These are phyloP conservation scores for Crithidia sp. DNA, from an alignment of 208 protist species.

Conservation along the genomic window DNA sequence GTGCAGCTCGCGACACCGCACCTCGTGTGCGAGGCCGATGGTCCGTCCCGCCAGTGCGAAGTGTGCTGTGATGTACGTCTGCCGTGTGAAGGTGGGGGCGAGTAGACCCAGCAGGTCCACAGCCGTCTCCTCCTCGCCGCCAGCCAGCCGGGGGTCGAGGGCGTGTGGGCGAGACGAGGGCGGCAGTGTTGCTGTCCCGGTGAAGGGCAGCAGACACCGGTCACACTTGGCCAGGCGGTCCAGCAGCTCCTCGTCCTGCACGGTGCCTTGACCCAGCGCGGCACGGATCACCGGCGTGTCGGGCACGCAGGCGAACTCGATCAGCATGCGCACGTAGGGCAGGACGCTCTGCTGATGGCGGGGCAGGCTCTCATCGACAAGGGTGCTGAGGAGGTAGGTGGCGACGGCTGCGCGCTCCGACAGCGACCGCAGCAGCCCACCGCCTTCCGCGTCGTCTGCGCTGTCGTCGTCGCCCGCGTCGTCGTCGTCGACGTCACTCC, in stretches of 20 bases:
- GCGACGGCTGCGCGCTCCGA: slow-evolving; percentile 57
- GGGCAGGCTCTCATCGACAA: slow-evolving; percentile 47
- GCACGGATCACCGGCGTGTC: slow-evolving; percentile 47
- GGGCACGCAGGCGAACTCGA: slow-evolving; percentile 74
- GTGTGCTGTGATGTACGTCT: slow-evolving; percentile 79
- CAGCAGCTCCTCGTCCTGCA: slow-evolving; percentile 34
- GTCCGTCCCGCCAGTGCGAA: slow-evolving; percentile 51
- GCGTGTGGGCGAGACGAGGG: not conserved
- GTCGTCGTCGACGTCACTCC: not conserved
- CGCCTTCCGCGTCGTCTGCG: not conserved
- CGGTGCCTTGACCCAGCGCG: slow-evolving; percentile 27
- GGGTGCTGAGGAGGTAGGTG: slow-evolving; percentile 58
- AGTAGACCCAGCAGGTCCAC: slow-evolving; percentile 35
- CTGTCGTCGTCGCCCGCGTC: not conserved
- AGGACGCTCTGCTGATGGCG: slow-evolving; percentile 60
- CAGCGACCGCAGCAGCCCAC: slow-evolving; percentile 34
- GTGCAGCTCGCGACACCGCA: slow-evolving; percentile 52
- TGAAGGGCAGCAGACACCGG: slow-evolving; percentile 5
- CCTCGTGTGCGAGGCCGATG: slow-evolving; percentile 49
- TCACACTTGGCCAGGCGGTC: slow-evolving; percentile 16
- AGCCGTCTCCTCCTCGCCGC: not conserved
- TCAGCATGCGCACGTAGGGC: slow-evolving; percentile 63
- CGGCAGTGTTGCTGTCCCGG: not conserved
- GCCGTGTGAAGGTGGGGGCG: slow-evolving; percentile 55
- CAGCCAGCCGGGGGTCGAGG: not conserved